Evolutionary conservation across 208 protist genomes (phyloP), one percentile per base, ranked within the genome.

Genomic region (Vickermania ingenoplastis): DNA sequence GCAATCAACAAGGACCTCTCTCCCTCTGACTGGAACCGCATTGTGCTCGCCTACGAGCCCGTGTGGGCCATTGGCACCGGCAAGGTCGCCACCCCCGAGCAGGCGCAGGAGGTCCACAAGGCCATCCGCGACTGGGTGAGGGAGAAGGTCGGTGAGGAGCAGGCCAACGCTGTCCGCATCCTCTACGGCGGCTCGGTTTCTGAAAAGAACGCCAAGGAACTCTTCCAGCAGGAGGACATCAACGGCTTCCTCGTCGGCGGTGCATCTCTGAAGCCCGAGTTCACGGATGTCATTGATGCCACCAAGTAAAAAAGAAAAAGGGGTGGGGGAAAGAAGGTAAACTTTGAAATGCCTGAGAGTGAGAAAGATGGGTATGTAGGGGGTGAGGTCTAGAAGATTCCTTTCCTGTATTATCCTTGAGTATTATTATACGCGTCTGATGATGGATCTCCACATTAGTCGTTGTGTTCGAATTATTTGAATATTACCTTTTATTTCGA

Each of bases 41-140:
- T 99, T 29, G 96, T 99, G 24, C 65, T 99, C 57, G 98, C 98
- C n/a, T 99, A 99, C 75, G 98, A 99, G 82, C 98, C 98, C 28
- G 97, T 99, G 11, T 99, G 97, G 97, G 97, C 97, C 50, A 99
- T 99, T 69, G 98, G 98, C 52, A 99, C 98, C 61, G 98, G 98
- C 57, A 90, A 97, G 55, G 92, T 94, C 49, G 97, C 97, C 30
- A 91, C 97, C 2, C 96, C 97, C 7, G 75, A 97, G 63, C 94
- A 99, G 80, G 97, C 96, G 58, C 88, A 97, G 81, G 86, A 95
- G 61, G 88, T 92, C 29, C 96, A 98, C 77, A 67, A 53, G 1
- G 59, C 81, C 26, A 81, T 99, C 51, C 81, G 98, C 62, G 51
- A 70, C 30, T 98, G 89, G 90, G 59, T 99, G 25, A 55, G 36